A percentile compares a stretch with the other conserved stretches of the same genome.
These are phyloP conservation scores for Cucurbita pepo DNA, from an alignment of 306 rosid species.

Conservation along the genomic window DNA sequence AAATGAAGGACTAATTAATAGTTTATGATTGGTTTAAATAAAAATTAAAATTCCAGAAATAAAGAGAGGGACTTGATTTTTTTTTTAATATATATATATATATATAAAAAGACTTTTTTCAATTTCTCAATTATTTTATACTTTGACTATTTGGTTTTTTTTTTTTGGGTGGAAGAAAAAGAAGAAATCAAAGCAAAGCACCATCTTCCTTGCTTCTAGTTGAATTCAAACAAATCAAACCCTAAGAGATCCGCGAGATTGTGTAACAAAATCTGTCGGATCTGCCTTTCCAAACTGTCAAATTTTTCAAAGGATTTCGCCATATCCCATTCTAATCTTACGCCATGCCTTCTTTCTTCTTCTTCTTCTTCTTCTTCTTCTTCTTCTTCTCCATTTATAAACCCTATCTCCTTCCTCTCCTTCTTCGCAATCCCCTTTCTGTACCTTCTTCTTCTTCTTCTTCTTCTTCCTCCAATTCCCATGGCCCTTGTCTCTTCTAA, in stretches of 20 bases:
- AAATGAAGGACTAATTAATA: background rate
- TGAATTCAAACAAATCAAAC: too few species aligned
- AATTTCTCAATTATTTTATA: too few species aligned
- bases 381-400: conserved; percentile 17
- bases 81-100: too few species aligned
- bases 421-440: background rate
- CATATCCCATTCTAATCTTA: background rate
- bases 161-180: background rate
- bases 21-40: background rate
- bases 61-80: background rate
- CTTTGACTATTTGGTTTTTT: too few species aligned
- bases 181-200: background rate
- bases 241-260: conserved; percentile 18
- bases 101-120: too few species aligned
- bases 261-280: conserved; percentile 57
- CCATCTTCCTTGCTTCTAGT: conserved; percentile 33
- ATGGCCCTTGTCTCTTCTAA: conserved; percentile 49
- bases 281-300: conserved; percentile 79
- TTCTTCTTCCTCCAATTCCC: background rate
- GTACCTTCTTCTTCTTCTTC: background rate
- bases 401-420: background rate
- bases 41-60: background rate
- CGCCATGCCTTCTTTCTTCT: conserved; percentile 9
- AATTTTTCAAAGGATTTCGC: conserved; percentile 34
- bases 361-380: background rate